Evolutionary conservation across 805 yeast genomes (phyloP), one percentile per base, ranked within the genome.

Genomic region (Teunomyces panamensis): DNA sequence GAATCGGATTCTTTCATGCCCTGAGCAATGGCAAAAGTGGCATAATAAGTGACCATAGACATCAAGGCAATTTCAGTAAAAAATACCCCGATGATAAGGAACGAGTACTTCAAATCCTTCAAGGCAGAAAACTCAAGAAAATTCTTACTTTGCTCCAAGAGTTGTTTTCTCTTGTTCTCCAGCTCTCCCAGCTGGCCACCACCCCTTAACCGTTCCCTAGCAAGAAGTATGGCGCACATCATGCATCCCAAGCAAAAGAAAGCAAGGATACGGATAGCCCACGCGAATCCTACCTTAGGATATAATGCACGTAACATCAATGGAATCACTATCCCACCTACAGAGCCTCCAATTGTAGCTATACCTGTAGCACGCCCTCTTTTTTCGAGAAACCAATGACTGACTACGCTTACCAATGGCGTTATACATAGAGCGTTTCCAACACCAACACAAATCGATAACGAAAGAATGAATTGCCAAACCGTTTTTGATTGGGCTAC

Each of bases 301-400:
- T 78, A 77, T 44, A 80, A 58, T 9, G 69, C 58, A 48, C 76
- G 65, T 49, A 83, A 62, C 60, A 80, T 63, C 33, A 83, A 62
- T 1, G 89, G 87, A 58, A 80, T 78, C 4, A 82, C 57, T 9
- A 83, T 70, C 3, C 89, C 90, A 1, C 89, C 89, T 5, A 81
- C 62, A 3, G 86, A 79, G 1, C 87, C 87, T 2, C 89, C 89
- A 8, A 70, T 57, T n/a, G 59, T 53, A 16, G 62, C 60, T 29
- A 56, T 29, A 1, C 59, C 62, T 3, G 56, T 43, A 20, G 61
- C 61, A n/a, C 52, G 48, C 8, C 62, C 64, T 27, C 62, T 41
- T 35, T 55, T 54, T n/a, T 33, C 29, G 20, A 51, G 47, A 34
- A 59, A 59, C 64, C 64, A 59, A 27, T 59, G 64, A 42, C 57